Base-by-base conservation (phyloP, 2,329 filamentous ascomycete genomes). In the Hypoxylon sp. region DNA sequence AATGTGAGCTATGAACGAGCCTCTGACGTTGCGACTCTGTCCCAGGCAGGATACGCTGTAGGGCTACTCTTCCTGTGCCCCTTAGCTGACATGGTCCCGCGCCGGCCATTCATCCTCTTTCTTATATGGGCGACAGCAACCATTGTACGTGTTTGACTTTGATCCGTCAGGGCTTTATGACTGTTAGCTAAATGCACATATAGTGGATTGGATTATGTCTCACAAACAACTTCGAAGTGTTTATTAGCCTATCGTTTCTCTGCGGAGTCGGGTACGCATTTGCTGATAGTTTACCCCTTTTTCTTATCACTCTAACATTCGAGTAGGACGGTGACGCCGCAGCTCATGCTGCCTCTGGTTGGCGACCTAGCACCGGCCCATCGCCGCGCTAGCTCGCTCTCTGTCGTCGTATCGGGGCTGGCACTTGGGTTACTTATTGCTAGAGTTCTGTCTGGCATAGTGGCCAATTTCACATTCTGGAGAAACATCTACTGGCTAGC, bases 261-360 rank as follows among this genome's bases (percentile, higher is more conserved):
- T 87, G 86, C 6, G 86, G 87, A 27, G 74, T 78, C 46, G 77
- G 77, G 77, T 79, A 75, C 40, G 76, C 74, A 13, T 76, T 88
- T 14, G 86, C 86, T 25, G 2, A 14, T 37, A 8, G 25, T 13
- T 11, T 44, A 44, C 40, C 40, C 40, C 7, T 89, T 59, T 42
- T 14, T 31, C 25, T 57, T 57, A 7, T 56, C n/a, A 1, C 8
- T 49, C 64, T 70, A 46, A 69, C 50, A n/a, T 6, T 53, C 6
- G 6, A 17, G 1, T 44, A 79, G 77, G 27, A 79, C 78, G 4
- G 77, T 79, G 6, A 79, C 77, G 7, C 78, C 78, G 48, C 85
- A 87, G 78, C 78, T 87, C 33, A 92, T 92, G 90, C 85, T 92
- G n/a, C 90, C 90, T 0, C 82, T 92, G 0, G 90, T 92, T 0